Conservation (phyloP, 805 yeast species). For the Wickerhamiella occidentalis region DNA sequence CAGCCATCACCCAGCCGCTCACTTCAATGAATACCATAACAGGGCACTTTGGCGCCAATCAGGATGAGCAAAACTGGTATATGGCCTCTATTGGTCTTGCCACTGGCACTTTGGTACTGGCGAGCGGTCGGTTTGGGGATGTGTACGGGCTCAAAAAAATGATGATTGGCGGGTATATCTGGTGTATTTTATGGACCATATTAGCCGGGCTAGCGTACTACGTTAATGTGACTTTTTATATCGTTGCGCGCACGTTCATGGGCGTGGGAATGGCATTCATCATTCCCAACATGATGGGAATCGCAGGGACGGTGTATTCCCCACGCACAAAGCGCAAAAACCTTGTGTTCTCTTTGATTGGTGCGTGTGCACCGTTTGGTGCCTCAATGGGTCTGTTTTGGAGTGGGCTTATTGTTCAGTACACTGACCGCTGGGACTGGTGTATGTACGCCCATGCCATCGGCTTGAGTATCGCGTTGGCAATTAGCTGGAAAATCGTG, state of each 20-base stretch:
- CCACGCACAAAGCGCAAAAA: slow-evolving; percentile 32
- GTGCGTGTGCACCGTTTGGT: slow-evolving; percentile 54
- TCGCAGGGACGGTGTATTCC: slow-evolving; percentile 32
- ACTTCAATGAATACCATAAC: slow-evolving; percentile 26
- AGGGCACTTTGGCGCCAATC: slow-evolving; percentile 23
- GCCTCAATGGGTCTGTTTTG: slow-evolving; percentile 44
- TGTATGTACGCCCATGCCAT: slow-evolving; percentile 36
- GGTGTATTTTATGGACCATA: slow-evolving; percentile 47
- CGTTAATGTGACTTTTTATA: slow-evolving; percentile 25
- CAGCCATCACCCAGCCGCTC: slow-evolving; percentile 28
- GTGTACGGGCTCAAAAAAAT: slow-evolving; percentile 49
- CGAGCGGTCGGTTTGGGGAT: slow-evolving; percentile 63
- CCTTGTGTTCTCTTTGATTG: slow-evolving; percentile 44
- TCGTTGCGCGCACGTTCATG: slow-evolving; percentile 44
- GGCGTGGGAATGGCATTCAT: slow-evolving; percentile 53
- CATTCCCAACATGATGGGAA: slow-evolving; percentile 50
- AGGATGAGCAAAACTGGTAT: slow-evolving; percentile 41
- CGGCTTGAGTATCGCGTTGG: slow-evolving; percentile 16
- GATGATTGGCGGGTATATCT: slow-evolving; percentile 43
- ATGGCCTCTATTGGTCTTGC: slow-evolving; percentile 61
- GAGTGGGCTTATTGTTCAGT: slow-evolving; percentile 21
- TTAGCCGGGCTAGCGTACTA: slow-evolving; percentile 48
- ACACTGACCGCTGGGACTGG: slow-evolving; percentile 20
- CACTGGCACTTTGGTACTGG: slow-evolving; percentile 58
- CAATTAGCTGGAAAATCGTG: slow-evolving; percentile 10